Percentiles rank a stretch among this genome's conserved stretches.
These are phyloP conservation scores for Xerocomus tenax DNA, from an alignment of 1,284 basidiomycete species.

Conservation along the genomic window DNA sequence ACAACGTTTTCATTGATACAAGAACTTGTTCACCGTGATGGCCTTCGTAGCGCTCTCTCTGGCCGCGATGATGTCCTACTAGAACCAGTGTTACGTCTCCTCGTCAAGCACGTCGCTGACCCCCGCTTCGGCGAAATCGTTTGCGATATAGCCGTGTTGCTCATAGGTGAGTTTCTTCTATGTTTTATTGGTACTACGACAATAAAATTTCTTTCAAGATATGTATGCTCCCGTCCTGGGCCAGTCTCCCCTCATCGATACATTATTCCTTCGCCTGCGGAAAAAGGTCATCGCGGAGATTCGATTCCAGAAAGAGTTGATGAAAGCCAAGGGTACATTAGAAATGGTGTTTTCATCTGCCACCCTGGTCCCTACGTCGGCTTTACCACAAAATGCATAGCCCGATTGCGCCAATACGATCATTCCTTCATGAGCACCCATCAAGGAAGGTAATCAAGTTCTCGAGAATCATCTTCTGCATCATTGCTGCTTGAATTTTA, in stretches of 20 bases:
- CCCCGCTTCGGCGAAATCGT: conserved; percentile 87
- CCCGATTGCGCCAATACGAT: conserved; percentile 6
- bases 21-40: conserved; percentile 90
- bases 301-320: conserved; percentile 82
- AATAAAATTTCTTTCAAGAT: conserved; percentile 43
- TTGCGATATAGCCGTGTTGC: conserved; percentile 71
- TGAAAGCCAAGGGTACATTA: conserved; percentile 78
- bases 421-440: conserved; percentile 23
- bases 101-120: conserved; percentile 82
- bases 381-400: conserved; percentile 20
- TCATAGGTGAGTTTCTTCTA: conserved; percentile 61
- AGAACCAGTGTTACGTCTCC: conserved; percentile 81
- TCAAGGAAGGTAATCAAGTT: conserved; percentile 62
- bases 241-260: conserved; percentile 88
- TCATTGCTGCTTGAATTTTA: conserved; percentile 34
- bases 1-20: conserved; percentile 88
- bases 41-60: conserved; percentile 75
- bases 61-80: conserved; percentile 92
- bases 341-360: conserved; percentile 84
- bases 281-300: conserved; percentile 82
- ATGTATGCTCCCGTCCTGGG: conserved; percentile 88
- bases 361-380: conserved; percentile 32
- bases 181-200: background rate
- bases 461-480: conserved; percentile 61
- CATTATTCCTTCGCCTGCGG: conserved; percentile 74